These are phyloP conservation scores for Coniochaeta sp. DNA, from an alignment of 2,329 filamentous ascomycete species.

Conservation along the genomic window DNA sequence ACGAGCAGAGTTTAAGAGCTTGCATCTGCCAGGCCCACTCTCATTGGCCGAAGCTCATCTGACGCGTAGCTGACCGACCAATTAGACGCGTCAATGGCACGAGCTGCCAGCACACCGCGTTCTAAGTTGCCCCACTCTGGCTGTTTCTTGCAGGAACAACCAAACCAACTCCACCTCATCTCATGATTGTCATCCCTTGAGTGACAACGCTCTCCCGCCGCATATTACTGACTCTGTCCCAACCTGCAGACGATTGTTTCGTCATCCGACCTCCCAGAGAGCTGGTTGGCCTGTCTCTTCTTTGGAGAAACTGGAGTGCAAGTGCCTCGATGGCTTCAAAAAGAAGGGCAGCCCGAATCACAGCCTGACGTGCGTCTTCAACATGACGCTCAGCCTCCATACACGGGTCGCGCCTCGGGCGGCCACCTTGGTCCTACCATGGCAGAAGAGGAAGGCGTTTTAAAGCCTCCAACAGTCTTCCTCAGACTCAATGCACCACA, in stretches of 20 bases:
- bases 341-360: too few relatives aligned
- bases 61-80: not conserved
- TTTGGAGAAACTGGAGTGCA: not conserved
- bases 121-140: not conserved
- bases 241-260: too few relatives aligned
- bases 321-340: not conserved
- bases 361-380: not conserved
- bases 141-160: too few relatives aligned
- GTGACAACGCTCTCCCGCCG: too few relatives aligned
- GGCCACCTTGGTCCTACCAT: not conserved
- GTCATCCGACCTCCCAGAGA: too few relatives aligned
- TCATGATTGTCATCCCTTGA: not conserved
- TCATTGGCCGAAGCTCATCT: not conserved
- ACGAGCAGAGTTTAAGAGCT: conserved; percentile 6
- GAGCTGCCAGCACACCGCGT: conserved; percentile 2
- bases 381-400: not conserved
- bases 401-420: not conserved
- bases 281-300: too few relatives aligned
- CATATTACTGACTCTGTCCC: too few relatives aligned
- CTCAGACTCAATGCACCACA: conserved; percentile 5
- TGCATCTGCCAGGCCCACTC: conserved; percentile 6
- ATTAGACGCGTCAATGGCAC: conserved; percentile 8
- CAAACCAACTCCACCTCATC: too few relatives aligned
- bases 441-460: not conserved
- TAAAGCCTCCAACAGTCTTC: not conserved